Conservation (phyloP, 2,329 filamentous ascomycete species). For the Neofusicoccum umdonicola region DNA sequence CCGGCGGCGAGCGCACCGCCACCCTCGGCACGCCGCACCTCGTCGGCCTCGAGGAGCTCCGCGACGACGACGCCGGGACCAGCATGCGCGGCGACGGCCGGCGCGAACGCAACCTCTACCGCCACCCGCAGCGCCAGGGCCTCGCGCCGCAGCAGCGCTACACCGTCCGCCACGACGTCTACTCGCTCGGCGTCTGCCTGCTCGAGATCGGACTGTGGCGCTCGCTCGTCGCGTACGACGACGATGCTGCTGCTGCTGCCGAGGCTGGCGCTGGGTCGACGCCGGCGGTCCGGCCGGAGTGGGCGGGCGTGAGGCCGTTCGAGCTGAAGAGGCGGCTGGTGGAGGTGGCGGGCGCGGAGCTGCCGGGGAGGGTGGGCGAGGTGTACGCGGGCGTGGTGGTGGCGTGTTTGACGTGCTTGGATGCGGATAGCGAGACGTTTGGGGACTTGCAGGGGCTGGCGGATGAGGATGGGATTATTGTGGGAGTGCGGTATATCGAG, state of each 20-base stretch:
- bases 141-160: constrained; percentile 39
- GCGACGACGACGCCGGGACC: constrained; percentile 34
- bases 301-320: too few relatives aligned
- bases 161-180: constrained; percentile 56
- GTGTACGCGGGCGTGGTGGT: background rate
- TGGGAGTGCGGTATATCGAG: background rate
- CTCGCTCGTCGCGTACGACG: constrained; percentile 31
- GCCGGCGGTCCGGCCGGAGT: too few relatives aligned
- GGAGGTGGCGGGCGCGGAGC: background rate
- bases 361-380: background rate
- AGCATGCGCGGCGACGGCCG: constrained; percentile 34
- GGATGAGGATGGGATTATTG: background rate
- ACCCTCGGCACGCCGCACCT: constrained; percentile 31
- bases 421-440: background rate
- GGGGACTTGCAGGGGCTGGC: background rate
- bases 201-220: constrained; percentile 54
- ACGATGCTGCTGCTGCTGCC: too few relatives aligned
- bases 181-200: constrained; percentile 55
- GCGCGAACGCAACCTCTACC: constrained; percentile 51
- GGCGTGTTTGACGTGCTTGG: background rate
- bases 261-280: too few relatives aligned
- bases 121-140: constrained; percentile 51
- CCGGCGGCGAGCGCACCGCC: too few relatives aligned
- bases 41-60: constrained; percentile 47
- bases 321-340: background rate